Conservation (phyloP, 495 filamentous ascomycete genomes). For the Xanthoparmelia taractica region DNA sequence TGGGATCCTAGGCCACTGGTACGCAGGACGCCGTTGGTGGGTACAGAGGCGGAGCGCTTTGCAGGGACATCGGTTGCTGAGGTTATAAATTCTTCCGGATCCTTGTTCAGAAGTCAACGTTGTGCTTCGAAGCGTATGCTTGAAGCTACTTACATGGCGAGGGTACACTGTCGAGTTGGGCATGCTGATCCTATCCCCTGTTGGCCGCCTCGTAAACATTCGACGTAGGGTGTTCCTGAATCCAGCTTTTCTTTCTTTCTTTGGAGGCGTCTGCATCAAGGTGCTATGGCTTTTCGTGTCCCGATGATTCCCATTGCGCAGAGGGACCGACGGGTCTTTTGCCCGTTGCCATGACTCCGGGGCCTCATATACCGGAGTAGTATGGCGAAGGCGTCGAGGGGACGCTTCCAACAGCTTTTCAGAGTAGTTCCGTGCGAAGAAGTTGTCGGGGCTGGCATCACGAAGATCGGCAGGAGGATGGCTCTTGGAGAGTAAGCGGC, state of each 20-base stretch:
- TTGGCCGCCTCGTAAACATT: conserved; percentile 23
- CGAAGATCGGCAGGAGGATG: conserved; percentile 11
- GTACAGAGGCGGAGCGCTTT: conserved; percentile 23
- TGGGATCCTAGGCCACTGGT: conserved; percentile 25
- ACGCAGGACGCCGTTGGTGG: conserved; percentile 19
- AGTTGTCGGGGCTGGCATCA: conserved; percentile 21
- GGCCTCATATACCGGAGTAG: conserved; percentile 1
- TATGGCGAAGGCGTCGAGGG: conserved; percentile 19
- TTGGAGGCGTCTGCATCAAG: background rate
- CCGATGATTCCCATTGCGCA: conserved; percentile 17
- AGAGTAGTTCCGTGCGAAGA: conserved; percentile 15
- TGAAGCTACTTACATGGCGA: conserved; percentile 16
- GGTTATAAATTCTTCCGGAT: conserved; percentile 25
- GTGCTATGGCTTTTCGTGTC: conserved; percentile 10
- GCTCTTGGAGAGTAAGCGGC: conserved; percentile 5
- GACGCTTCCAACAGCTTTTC: conserved; percentile 16
- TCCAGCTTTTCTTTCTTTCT: conserved; percentile 22
- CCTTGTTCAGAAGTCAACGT: conserved; percentile 17
- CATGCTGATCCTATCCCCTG: conserved; percentile 25
- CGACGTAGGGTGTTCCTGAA: conserved; percentile 24
- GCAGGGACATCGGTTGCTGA: conserved; percentile 21
- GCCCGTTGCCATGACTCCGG: conserved; percentile 11
- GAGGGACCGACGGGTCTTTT: background rate
- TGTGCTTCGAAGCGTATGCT: background rate
- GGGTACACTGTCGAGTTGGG: conserved; percentile 20